Percentiles rank a stretch among this genome's conserved stretches.
These are phyloP conservation scores for Agaricus sinodeliciosus DNA, from an alignment of 768 basidiomycete species.

Conservation along the genomic window DNA sequence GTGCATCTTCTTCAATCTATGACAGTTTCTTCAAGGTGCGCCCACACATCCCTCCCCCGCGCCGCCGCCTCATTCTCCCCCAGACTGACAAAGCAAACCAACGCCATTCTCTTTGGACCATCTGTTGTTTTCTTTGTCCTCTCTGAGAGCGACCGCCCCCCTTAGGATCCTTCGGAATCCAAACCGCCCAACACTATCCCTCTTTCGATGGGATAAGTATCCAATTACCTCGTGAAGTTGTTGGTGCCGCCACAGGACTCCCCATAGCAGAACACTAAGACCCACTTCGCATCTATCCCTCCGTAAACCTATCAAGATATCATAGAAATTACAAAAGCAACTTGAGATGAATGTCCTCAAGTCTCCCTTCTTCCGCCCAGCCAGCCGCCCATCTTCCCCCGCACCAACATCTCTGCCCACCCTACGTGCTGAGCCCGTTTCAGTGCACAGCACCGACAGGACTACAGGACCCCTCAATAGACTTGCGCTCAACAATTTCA, in stretches of 20 bases:
- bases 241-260: conserved; percentile 25
- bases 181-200: conserved; percentile 15
- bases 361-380: conserved; percentile 59
- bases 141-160: conserved; percentile 71
- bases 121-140: conserved; percentile 45
- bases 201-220: conserved; percentile 53
- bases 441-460: conserved; percentile 33
- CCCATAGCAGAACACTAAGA: conserved; percentile 23
- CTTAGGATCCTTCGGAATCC: conserved; percentile 42
- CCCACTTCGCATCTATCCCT: conserved; percentile 6
- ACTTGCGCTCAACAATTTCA: conserved; percentile 52
- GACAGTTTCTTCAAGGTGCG: conserved; percentile 38
- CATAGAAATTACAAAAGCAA: conserved; percentile 18
- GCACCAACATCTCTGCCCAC: conserved; percentile 23
- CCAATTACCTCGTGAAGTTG: conserved; percentile 28
- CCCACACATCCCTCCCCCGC: conserved; percentile 5
- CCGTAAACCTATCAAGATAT: conserved; percentile 5
- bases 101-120: conserved; percentile 57
- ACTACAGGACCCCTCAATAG: conserved; percentile 47
- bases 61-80: conserved; percentile 8
- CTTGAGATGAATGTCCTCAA: conserved; percentile 56
- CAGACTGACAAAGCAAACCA: conserved; percentile 43
- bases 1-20: conserved; percentile 37
- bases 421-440: conserved; percentile 10
- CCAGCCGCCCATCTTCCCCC: conserved; percentile 60